Conservation (phyloP, 306 rosid species). For the Benincasa hispida region DNA sequence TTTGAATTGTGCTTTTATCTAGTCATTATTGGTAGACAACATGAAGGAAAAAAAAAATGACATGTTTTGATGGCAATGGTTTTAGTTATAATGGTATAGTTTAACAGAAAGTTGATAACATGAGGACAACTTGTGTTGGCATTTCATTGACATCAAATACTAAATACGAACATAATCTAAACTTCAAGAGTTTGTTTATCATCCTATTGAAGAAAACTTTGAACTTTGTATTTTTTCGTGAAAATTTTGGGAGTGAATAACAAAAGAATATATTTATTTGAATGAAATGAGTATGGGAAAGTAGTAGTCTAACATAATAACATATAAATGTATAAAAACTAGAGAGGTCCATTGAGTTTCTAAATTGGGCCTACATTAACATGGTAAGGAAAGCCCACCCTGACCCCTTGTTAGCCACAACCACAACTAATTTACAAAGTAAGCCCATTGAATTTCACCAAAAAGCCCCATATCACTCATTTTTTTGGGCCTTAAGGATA, state of each 20-base stretch:
- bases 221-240: neutral
- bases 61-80: too few relatives aligned
- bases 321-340: neutral
- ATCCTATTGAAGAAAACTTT: too few relatives aligned
- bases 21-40: too few relatives aligned
- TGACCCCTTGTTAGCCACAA: too few relatives aligned
- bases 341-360: neutral
- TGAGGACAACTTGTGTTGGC: too few relatives aligned
- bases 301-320: neutral
- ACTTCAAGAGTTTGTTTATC: too few relatives aligned
- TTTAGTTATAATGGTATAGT: too few relatives aligned
- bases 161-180: too few relatives aligned
- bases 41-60: too few relatives aligned
- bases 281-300: neutral
- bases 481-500: neutral
- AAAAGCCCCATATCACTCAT: neutral
- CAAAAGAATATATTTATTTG: neutral
- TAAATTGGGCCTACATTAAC: neutral
- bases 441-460: neutral
- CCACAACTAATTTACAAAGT: neutral
- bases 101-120: too few relatives aligned
- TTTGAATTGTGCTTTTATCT: too few relatives aligned
- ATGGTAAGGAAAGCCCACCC: neutral
- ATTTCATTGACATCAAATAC: too few relatives aligned
- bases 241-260: neutral